A percentile compares a stretch with the other conserved stretches of the same genome.
These are phyloP conservation scores for Sordariomycetes sp. DNA, from an alignment of 2,329 filamentous ascomycete genomes.

Conservation along the genomic window DNA sequence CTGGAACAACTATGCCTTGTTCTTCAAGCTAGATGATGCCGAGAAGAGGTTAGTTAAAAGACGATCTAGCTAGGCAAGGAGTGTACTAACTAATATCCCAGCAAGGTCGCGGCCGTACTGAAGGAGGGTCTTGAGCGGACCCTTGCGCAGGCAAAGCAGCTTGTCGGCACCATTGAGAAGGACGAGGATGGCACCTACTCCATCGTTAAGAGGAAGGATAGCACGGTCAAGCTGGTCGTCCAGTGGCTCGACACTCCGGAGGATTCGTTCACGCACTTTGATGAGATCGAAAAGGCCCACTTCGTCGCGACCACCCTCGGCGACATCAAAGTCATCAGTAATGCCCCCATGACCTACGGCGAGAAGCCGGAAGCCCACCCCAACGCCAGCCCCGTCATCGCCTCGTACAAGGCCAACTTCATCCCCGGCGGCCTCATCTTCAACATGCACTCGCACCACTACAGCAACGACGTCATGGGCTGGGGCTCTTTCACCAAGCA, in stretches of 20 bases:
- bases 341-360: constrained; percentile 21
- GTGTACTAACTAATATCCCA: neutral
- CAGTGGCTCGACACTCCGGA: constrained; percentile 21
- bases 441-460: constrained; percentile 27
- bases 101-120: constrained; percentile 12
- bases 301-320: constrained; percentile 19
- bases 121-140: constrained; percentile 21
- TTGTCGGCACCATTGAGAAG: constrained; percentile 24
- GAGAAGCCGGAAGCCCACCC: constrained; percentile 23
- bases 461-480: constrained; percentile 25
- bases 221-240: constrained; percentile 19
- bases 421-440: constrained; percentile 25
- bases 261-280: constrained; percentile 20
- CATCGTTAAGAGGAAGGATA: constrained; percentile 19
- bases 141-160: constrained; percentile 21
- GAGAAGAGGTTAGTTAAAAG: constrained; percentile 10
- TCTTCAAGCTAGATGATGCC: constrained; percentile 20
- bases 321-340: neutral
- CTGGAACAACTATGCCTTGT: constrained; percentile 24
- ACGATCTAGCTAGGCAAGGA: neutral
- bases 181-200: constrained; percentile 19
- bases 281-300: constrained; percentile 20
- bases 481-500: constrained; percentile 23
- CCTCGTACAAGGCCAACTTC: constrained; percentile 27
- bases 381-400: constrained; percentile 15